Percentiles rank a stretch among this genome's conserved stretches.
Conservation (phyloP, 345 rosid species). For the Linum tenue region DNA sequence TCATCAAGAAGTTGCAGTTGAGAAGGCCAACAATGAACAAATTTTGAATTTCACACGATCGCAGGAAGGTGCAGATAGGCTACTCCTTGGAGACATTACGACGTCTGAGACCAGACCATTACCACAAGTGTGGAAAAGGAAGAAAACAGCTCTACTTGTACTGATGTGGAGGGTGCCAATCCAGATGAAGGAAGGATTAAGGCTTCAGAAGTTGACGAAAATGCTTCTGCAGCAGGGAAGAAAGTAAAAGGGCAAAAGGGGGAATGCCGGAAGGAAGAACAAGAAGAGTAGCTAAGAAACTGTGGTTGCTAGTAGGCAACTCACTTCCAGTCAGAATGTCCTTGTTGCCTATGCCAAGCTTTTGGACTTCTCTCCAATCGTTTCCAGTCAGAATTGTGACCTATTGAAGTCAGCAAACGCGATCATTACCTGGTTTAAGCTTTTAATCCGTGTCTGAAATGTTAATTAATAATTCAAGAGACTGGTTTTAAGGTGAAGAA, state of each 20-base stretch:
- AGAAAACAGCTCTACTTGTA: neutral
- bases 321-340: slow-evolving; percentile 5
- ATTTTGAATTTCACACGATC: slow-evolving; percentile 8
- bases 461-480: too few relatives aligned
- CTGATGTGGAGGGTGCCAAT: too few relatives aligned
- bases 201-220: neutral
- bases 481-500: too few relatives aligned
- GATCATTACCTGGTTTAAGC: too few relatives aligned
- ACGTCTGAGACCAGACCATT: neutral
- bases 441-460: too few relatives aligned
- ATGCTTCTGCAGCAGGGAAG: neutral
- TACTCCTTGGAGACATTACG: neutral
- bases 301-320: neutral
- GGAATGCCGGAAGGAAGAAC: neutral
- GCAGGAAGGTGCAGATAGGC: neutral
- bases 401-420: too few relatives aligned
- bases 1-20: slow-evolving; percentile 11
- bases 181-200: too few relatives aligned
- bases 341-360: neutral
- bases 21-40: slow-evolving; percentile 12
- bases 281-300: neutral
- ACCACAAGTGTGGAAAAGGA: neutral
- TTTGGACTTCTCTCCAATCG: too few relatives aligned
- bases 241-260: neutral
- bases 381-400: too few relatives aligned